phyloP scores from a whole-genome alignment of 352 stramenopile species.

The Phytopythium ostracodes region DNA sequence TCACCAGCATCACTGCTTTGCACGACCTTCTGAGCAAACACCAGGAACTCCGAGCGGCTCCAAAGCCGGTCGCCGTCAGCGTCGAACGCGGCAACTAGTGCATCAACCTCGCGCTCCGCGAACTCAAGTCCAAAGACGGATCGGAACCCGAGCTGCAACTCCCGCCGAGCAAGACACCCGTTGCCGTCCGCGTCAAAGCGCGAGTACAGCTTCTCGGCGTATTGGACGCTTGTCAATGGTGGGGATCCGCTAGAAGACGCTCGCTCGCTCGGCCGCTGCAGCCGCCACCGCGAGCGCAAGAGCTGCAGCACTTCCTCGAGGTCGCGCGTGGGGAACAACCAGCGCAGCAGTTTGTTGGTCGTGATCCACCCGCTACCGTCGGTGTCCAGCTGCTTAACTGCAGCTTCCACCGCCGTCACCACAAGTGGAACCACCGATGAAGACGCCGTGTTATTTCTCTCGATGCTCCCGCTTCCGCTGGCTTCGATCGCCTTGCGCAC shows the following conservation, averaged over 20 bases:
- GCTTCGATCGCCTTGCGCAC: conserved; percentile 22
- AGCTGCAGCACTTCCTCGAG: conserved; percentile 53
- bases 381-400: conserved; percentile 38
- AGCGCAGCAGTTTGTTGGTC: conserved; percentile 40
- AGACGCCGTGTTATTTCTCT: background rate
- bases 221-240: background rate
- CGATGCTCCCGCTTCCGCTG: background rate
- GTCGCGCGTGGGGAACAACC: conserved; percentile 53
- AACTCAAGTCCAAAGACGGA: conserved; percentile 32
- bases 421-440: conserved; percentile 6
- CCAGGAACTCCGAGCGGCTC: conserved; percentile 42
- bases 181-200: conserved; percentile 62
- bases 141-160: conserved; percentile 45
- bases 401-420: conserved; percentile 2
- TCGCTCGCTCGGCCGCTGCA: conserved; percentile 6
- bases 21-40: conserved; percentile 17
- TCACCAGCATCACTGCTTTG: background rate
- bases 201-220: conserved; percentile 25
- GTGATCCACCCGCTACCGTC: conserved; percentile 70
- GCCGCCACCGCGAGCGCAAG: conserved; percentile 28
- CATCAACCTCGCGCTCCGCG: conserved; percentile 30
- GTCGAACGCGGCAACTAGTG: conserved; percentile 56
- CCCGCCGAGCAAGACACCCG: conserved; percentile 43
- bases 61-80: conserved; percentile 46
- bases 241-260: too few relatives aligned